phyloP scores from a whole-genome alignment of 2,329 filamentous ascomycete species.

The Macrophomina pseudophaseolina region DNA sequence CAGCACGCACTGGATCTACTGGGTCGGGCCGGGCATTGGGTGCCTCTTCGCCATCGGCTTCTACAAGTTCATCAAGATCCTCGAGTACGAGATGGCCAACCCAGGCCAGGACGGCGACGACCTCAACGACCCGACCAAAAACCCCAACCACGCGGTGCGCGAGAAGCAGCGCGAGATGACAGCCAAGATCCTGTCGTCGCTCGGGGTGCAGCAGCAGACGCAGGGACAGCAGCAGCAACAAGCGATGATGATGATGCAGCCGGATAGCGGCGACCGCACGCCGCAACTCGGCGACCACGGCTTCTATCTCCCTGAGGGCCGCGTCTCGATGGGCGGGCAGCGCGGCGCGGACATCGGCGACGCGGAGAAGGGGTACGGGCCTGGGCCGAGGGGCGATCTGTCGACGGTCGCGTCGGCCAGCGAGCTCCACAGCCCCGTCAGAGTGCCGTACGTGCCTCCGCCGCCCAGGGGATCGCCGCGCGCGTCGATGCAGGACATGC shows the following conservation, averaged over 20 bases:
- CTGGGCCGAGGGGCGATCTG: slow-evolving; percentile 10
- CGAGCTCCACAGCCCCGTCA: slow-evolving; percentile 12
- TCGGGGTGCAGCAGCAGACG: slow-evolving; percentile 1
- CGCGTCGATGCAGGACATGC: slow-evolving; percentile 16
- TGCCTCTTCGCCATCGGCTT: slow-evolving; percentile 44
- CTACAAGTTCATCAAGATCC: slow-evolving; percentile 47
- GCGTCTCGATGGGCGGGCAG: neutral
- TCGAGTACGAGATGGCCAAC: slow-evolving; percentile 51
- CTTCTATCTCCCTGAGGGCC: neutral
- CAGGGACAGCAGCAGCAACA: neutral
- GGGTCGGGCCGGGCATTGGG: slow-evolving; percentile 51
- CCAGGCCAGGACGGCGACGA: slow-evolving; percentile 48
- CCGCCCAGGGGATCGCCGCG: slow-evolving; percentile 13
- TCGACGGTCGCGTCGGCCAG: slow-evolving; percentile 17
- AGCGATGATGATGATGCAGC: neutral
- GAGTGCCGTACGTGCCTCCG: slow-evolving; percentile 11
- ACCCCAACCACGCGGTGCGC: slow-evolving; percentile 26
- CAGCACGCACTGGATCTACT: slow-evolving; percentile 54
- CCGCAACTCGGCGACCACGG: slow-evolving; percentile 14
- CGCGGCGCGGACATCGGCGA: neutral
- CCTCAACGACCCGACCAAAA: slow-evolving; percentile 26
- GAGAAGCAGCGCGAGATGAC: slow-evolving; percentile 27
- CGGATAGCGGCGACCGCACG: slow-evolving; percentile 18
- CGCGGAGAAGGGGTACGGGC: slow-evolving; percentile 19
- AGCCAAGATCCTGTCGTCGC: slow-evolving; percentile 20